Conservation (phyloP, 495 filamentous ascomycete genomes). For the Neurospora tetraspora region DNA sequence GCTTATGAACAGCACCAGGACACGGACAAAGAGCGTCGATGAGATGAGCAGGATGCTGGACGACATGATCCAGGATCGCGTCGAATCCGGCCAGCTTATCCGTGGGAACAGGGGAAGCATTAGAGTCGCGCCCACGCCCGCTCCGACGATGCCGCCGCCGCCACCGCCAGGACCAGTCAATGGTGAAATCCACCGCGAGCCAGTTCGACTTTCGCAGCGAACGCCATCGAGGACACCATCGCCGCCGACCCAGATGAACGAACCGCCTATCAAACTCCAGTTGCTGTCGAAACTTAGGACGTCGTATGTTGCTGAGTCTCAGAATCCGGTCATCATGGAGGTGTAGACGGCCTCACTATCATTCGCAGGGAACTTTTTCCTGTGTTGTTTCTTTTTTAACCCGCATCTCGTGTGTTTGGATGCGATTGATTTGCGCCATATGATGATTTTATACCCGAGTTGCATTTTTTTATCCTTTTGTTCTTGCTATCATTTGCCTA, state of each 20-base stretch:
- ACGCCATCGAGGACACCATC: not conserved
- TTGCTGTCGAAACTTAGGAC: constrained; percentile 24
- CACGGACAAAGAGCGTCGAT: constrained; percentile 58
- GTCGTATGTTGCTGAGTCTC: constrained; percentile 12
- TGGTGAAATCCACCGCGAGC: not conserved
- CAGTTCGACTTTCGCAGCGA: not conserved
- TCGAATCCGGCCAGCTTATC: constrained; percentile 57
- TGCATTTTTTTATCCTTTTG: constrained; percentile 6
- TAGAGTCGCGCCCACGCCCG: constrained; percentile 27
- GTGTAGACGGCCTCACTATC: not conserved
- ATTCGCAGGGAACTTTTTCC: not conserved
- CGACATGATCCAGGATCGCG: constrained; percentile 85
- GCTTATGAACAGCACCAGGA: constrained; percentile 22
- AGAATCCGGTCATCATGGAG: not conserved
- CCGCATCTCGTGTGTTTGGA: constrained; percentile 7
- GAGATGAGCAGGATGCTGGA: constrained; percentile 86
- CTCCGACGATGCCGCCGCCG: constrained; percentile 2
- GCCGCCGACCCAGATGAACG: not conserved
- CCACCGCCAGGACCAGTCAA: not conserved
- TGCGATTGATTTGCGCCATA: not conserved
- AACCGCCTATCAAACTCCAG: constrained; percentile 27
- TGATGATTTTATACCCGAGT: not conserved
- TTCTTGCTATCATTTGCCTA: constrained; percentile 3
- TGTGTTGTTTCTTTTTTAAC: not conserved
- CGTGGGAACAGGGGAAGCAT: constrained; percentile 49